Evolutionary conservation across 768 basidiomycete genomes (phyloP).

Genomic region (Nidularia pulvinata): DNA sequence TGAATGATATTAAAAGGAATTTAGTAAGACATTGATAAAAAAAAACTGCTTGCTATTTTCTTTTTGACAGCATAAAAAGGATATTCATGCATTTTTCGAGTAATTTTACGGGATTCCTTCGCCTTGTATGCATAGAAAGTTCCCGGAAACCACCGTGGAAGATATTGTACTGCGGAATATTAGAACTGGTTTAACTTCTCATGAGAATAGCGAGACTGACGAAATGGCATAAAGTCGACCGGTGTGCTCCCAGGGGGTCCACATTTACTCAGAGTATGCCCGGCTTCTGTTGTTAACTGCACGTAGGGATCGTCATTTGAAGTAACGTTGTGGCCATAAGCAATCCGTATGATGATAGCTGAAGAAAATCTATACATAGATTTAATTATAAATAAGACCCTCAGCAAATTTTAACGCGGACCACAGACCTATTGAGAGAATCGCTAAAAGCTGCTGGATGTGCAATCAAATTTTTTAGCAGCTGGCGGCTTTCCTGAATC

Average conservation of each 20-base stretch:
- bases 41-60: slow-evolving; percentile 8
- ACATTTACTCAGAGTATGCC: neutral
- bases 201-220: slow-evolving; percentile 1
- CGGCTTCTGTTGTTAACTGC: slow-evolving; percentile 4
- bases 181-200: neutral
- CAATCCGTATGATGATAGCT: slow-evolving; percentile 9
- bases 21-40: neutral
- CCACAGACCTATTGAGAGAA: neutral
- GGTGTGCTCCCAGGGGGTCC: slow-evolving; percentile 9
- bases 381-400: neutral
- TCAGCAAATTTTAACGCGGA: neutral
- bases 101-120: slow-evolving; percentile 1
- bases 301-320: slow-evolving; percentile 11
- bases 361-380: slow-evolving; percentile 9
- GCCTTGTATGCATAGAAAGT: slow-evolving; percentile 11
- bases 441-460: neutral
- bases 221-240: slow-evolving; percentile 9
- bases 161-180: slow-evolving; percentile 5
- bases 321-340: slow-evolving; percentile 11
- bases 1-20: neutral
- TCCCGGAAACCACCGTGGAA: slow-evolving; percentile 18
- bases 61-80: slow-evolving; percentile 7
- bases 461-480: neutral
- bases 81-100: slow-evolving; percentile 6
- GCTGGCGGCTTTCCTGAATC: neutral